Evolutionary conservation across 805 yeast species (phyloP).

Genomic region (Wickerhamomyces mucosus): DNA sequence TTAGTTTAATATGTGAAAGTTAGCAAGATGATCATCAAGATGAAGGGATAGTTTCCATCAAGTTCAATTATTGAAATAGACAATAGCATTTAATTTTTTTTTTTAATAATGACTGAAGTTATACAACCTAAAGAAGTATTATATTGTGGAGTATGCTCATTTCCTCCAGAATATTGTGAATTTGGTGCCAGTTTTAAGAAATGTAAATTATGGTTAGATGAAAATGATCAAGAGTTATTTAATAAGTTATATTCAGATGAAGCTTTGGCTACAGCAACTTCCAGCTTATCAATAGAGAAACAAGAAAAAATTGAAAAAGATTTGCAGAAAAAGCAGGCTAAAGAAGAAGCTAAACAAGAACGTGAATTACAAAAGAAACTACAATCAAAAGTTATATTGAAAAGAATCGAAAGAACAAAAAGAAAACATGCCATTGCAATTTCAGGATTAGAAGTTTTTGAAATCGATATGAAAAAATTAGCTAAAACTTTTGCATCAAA

Average conservation of each 20-base stretch:
- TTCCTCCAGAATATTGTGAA: slow-evolving; percentile 90
- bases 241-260: slow-evolving; percentile 52
- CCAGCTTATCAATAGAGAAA: slow-evolving; percentile 61
- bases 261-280: slow-evolving; percentile 44
- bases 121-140: slow-evolving; percentile 29
- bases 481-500: slow-evolving; percentile 89
- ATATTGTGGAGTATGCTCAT: slow-evolving; percentile 74
- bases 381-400: slow-evolving; percentile 72
- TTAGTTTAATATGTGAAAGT: no score
- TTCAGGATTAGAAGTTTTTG: slow-evolving; percentile 81
- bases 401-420: slow-evolving; percentile 83
- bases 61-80: no score
- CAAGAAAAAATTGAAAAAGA: slow-evolving; percentile 79
- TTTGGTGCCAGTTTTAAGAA: slow-evolving; percentile 74
- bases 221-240: slow-evolving; percentile 46
- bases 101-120: not conserved
- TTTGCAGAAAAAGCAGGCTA: slow-evolving; percentile 73
- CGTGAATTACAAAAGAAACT: slow-evolving; percentile 72
- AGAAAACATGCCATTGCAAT: slow-evolving; percentile 82
- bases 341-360: slow-evolving; percentile 78
- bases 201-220: slow-evolving; percentile 77
- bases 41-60: no score
- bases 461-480: slow-evolving; percentile 79
- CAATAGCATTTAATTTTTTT: no score
- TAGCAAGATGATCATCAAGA: no score